Base-by-base conservation (phyloP, 768 basidiomycete species). In the Naganishia antarctica region DNA sequence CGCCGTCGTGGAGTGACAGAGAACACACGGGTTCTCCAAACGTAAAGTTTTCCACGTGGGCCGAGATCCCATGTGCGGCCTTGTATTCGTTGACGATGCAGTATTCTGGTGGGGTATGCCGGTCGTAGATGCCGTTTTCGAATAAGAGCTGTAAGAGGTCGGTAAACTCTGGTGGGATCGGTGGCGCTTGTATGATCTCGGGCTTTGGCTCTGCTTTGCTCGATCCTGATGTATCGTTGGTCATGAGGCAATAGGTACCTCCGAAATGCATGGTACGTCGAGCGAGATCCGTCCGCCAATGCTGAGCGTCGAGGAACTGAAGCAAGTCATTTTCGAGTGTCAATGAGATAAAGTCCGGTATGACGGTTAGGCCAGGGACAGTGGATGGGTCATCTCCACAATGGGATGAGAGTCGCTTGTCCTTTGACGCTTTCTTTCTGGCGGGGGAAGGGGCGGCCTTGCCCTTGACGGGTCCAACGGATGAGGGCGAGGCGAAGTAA, bases 11-110 rank as follows among this genome's bases (percentile, higher is more conserved):
- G 18, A 57, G 21, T 7, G 37, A 40, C 12, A 57, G 26, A 2
- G 53, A 57, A 34, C 53, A 57, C 13, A 57, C 53, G 34, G 53
- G 53, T 41, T 57, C 53, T 32, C 53, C 53, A 25, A 57, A 57
- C 11, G 53, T 40, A 57, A 57, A 57, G 53, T 57, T 57, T 40
- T 57, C 53, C 21, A 57, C 37, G 53, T 57, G 53, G 7, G 53
- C 53, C 4, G 53, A 57, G 32, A 57, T 57, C 1, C 53, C 53
- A 15, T 57, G 37, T 21, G n/a, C 34, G 2, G 37, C 53, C 18
- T 40, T 37, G 53, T 57, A 57, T 21, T 57, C 53, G 26, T 57
- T 57, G 53, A 57, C 53, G 37, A 57, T 57, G 32, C 53, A 57
- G 34, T 40, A 57, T 26, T 57, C 53, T 40, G 53, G 53, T 8